Conservation (phyloP, 805 yeast species). For the Trichomonascus vanleenenianus region DNA sequence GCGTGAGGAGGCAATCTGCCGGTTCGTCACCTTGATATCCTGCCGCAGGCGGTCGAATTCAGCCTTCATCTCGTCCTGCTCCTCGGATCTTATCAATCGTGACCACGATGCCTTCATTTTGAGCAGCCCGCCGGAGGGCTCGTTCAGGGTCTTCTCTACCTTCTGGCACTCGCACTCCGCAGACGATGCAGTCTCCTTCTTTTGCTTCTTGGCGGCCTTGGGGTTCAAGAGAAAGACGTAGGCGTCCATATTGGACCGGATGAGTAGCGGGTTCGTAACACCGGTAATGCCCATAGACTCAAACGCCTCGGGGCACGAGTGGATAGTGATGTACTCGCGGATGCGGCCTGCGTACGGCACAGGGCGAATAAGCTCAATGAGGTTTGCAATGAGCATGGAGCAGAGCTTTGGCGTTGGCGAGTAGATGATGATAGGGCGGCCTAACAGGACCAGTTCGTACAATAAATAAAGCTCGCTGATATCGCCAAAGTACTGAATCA, state of each 20-base stretch:
- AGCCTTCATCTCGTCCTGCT: neutral
- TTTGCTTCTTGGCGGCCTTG: neutral
- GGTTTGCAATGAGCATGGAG: slow-evolving; percentile 14
- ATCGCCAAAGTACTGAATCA: slow-evolving; percentile 6
- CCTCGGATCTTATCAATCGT: neutral
- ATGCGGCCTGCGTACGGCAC: slow-evolving; percentile 11
- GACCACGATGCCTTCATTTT: neutral
- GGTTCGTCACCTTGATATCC: slow-evolving; percentile 5
- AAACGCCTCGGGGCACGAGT: slow-evolving; percentile 10
- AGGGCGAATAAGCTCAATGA: slow-evolving; percentile 19
- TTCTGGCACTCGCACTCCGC: neutral
- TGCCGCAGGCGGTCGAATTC: neutral
- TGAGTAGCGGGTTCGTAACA: slow-evolving; percentile 21
- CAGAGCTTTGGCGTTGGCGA: slow-evolving; percentile 19
- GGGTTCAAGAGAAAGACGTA: slow-evolving; percentile 1
- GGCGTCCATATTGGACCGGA: slow-evolving; percentile 4
- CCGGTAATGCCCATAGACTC: slow-evolving; percentile 13
- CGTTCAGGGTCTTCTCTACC: neutral
- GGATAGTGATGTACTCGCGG: slow-evolving; percentile 23
- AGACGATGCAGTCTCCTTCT: neutral
- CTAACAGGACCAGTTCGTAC: slow-evolving; percentile 18
- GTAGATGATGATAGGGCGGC: slow-evolving; percentile 15
- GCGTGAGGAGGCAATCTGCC: slow-evolving; percentile 2
- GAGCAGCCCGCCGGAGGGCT: neutral
- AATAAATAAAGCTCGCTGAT: slow-evolving; percentile 17